A percentile compares a stretch with the other conserved stretches of the same genome.
Conservation (phyloP, 2,329 filamentous ascomycete species). For the Aspergillus texensis region DNA sequence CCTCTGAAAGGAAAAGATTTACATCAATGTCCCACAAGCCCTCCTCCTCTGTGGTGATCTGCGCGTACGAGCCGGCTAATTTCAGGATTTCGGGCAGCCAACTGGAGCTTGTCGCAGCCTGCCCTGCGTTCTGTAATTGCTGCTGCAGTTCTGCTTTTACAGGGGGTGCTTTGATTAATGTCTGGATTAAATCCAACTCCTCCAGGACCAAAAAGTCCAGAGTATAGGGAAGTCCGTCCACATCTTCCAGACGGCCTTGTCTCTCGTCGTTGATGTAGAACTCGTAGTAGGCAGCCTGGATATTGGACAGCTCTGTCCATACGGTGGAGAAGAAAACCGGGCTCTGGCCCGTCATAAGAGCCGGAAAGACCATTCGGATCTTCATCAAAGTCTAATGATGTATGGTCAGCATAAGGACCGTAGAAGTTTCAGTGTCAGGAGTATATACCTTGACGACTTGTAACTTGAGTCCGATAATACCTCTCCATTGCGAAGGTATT, state of each 20-base stretch:
- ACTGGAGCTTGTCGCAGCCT: constrained; percentile 64
- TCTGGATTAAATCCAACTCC: constrained; percentile 92
- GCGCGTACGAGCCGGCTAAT: constrained; percentile 80
- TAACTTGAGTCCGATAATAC: constrained; percentile 81
- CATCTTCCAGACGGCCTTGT: constrained; percentile 85
- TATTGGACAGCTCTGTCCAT: constrained; percentile 80
- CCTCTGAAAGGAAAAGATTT: constrained; percentile 92
- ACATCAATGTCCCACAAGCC: constrained; percentile 96
- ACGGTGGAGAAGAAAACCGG: constrained; percentile 80
- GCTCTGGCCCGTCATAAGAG: constrained; percentile 79
- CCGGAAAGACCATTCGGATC: constrained; percentile 80
- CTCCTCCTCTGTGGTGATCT: constrained; percentile 90
- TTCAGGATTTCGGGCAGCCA: constrained; percentile 91
- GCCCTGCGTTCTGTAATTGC: constrained; percentile 66
- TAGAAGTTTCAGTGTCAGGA: not conserved
- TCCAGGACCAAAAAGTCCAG: constrained; percentile 92
- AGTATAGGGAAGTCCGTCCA: constrained; percentile 89
- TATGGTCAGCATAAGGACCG: constrained; percentile 16
- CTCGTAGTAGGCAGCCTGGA: constrained; percentile 73
- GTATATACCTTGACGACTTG: constrained; percentile 76
- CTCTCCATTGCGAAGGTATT: constrained; percentile 71
- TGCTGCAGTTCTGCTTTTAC: constrained; percentile 87
- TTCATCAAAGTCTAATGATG: constrained; percentile 74
- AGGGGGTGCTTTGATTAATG: constrained; percentile 82
- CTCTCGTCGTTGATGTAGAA: constrained; percentile 85